A percentile compares a stretch with the other conserved stretches of the same genome.
These are phyloP conservation scores for Starmerella apicola DNA, from an alignment of 805 yeast genomes.

Conservation along the genomic window DNA sequence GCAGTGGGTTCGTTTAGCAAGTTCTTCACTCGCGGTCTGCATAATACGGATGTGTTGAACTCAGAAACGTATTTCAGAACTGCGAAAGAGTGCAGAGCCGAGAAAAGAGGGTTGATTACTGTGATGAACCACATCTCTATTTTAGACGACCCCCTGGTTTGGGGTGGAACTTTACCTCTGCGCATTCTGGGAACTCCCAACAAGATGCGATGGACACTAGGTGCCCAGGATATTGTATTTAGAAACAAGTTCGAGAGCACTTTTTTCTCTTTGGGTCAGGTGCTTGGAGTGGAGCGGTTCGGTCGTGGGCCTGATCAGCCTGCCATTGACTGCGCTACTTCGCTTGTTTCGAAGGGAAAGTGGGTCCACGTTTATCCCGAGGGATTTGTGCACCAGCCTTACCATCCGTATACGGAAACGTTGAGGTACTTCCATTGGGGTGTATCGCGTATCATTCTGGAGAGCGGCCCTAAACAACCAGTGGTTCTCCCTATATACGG, in stretches of 20 bases:
- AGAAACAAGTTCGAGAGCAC: slow-evolving; percentile 20
- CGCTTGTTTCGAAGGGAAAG: slow-evolving; percentile 35
- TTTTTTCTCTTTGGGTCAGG: slow-evolving; percentile 80
- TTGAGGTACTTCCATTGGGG: slow-evolving; percentile 98
- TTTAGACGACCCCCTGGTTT: slow-evolving; percentile 78
- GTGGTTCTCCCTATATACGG: slow-evolving; percentile 76
- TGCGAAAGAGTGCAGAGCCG: slow-evolving; percentile 45
- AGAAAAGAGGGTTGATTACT: slow-evolving; percentile 67
- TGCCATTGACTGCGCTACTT: slow-evolving; percentile 72
- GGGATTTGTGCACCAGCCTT: slow-evolving; percentile 74
- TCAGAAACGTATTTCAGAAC: slow-evolving; percentile 55
- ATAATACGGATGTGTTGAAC: slow-evolving; percentile 51
- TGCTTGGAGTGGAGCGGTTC: slow-evolving; percentile 74
- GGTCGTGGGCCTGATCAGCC: slow-evolving; percentile 92
- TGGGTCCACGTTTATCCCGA: slow-evolving; percentile 97
- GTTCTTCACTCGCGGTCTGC: slow-evolving; percentile 44
- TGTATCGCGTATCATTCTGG: slow-evolving; percentile 67
- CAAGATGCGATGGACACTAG: slow-evolving; percentile 83
- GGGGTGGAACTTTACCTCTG: slow-evolving; percentile 74
- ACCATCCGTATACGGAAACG: slow-evolving; percentile 68
- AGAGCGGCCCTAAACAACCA: slow-evolving; percentile 63
- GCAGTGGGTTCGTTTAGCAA: slow-evolving; percentile 56
- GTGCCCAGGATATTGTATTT: slow-evolving; percentile 86
- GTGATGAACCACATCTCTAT: slow-evolving; percentile 70
- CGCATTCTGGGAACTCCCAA: slow-evolving; percentile 47